Base-by-base conservation (phyloP, 2,329 filamentous ascomycete genomes). In the Ophiosphaerella narmari region DNA sequence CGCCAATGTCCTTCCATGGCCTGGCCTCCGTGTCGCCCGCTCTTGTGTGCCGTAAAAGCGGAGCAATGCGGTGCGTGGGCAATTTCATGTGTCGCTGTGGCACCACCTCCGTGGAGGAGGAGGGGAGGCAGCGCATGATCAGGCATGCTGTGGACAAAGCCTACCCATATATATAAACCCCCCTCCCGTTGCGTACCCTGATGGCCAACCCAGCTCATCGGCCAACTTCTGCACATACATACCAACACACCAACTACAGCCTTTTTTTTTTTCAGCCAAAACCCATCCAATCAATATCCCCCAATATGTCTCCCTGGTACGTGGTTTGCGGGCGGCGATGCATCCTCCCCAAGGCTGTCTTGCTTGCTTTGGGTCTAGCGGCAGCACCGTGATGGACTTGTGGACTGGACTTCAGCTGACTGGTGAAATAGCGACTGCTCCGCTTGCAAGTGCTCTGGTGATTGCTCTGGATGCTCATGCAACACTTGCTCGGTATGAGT, bases 401-500 rank as follows among this genome's bases (percentile, higher is more conserved):
- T 31, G 29, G 16, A 38, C 49, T 32, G 21, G 14, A 33, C 6
- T 8, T 13, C 31, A 34, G 31, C 35, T 44, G 24, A 35, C 34
- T 37, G 39, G 18, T n/a, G 7, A 13, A 24, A 46, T 13, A 47
- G 48, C 34, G 16, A 46, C 39, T 51, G 43, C 43, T 44, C 39
- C 35, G 23, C 39, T 16, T 51, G 58, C 45, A 43, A 50, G 46
- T 67, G 65, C 59, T 43, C 39, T 26, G 63, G 63, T 40, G 51
- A 66, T 52, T 69, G 66, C 65, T 56, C 59, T 48, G 43, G 48
- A 46, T 69, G 66, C 59, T 49, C 52, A 40, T 69, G 66, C 56
- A 50, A 55, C 41, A 47, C 59, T 43, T 69, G 66, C 63, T 51
- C 52, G 14, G 47, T 51, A 44, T 21, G 47, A 43, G 21, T 7